These are phyloP conservation scores for Hamigera avellanea DNA, from an alignment of 495 filamentous ascomycete genomes.

Conservation along the genomic window DNA sequence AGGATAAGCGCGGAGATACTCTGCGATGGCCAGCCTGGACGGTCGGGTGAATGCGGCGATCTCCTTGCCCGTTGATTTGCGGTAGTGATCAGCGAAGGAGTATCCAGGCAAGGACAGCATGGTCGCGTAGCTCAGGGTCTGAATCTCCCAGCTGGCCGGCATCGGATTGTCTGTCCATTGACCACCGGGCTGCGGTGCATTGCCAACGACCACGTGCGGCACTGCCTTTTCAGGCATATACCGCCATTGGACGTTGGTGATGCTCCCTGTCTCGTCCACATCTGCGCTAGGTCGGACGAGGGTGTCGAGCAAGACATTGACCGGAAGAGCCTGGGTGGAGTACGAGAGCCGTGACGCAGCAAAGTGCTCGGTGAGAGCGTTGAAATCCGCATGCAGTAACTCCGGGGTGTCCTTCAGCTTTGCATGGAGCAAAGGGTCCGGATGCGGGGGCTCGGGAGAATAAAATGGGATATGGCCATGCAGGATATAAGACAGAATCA, in stretches of 20 bases:
- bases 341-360: slow-evolving; percentile 49
- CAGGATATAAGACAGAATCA: slow-evolving; percentile 57
- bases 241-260: slow-evolving; percentile 46
- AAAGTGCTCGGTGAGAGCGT: slow-evolving; percentile 48
- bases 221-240: slow-evolving; percentile 39
- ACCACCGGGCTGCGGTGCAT: slow-evolving; percentile 42
- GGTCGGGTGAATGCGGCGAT: slow-evolving; percentile 46
- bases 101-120: slow-evolving; percentile 56
- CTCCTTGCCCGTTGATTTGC: slow-evolving; percentile 23
- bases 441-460: slow-evolving; percentile 39
- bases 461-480: slow-evolving; percentile 56
- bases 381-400: slow-evolving; percentile 34
- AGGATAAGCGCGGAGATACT: slow-evolving; percentile 48
- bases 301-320: slow-evolving; percentile 55
- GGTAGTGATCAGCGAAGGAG: slow-evolving; percentile 45
- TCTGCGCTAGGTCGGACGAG: slow-evolving; percentile 54
- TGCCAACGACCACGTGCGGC: slow-evolving; percentile 46
- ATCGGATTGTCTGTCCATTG: slow-evolving; percentile 53
- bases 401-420: slow-evolving; percentile 36
- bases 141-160: slow-evolving; percentile 44
- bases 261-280: slow-evolving; percentile 36
- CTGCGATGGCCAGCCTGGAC: slow-evolving; percentile 44
- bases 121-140: slow-evolving; percentile 52
- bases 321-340: slow-evolving; percentile 52
- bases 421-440: slow-evolving; percentile 46